Base-by-base conservation (phyloP, 345 rosid genomes). In the Salix udensis region DNA sequence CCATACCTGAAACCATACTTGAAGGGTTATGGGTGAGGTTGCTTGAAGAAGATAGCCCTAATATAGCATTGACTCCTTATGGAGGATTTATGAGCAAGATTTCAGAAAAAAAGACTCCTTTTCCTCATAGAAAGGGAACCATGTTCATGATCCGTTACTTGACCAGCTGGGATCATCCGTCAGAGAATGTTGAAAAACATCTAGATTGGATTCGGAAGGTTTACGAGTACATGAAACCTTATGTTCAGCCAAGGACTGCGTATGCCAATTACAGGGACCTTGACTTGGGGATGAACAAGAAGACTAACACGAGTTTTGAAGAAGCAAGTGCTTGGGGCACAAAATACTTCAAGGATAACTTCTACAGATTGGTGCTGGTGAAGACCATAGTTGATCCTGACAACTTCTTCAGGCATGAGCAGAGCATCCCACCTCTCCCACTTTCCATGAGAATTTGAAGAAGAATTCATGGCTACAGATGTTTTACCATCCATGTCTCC, bases 31-130 rank as follows among this genome's bases (percentile, higher is more conserved):
- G 88, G 82, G 58, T 74, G 68, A 86, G 85, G 60, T 6, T 91
- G 12, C 1, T 84, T 4, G 44, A 86, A 75, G 92, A 88, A 70
- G 91, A 91, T 1, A 16, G n/a, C 2, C 86, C 96, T 0, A n/a
- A 84, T 76, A 85, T 82, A 86, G 85, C 87, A 71, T 89, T 87
- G 90, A 89, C 76, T 12, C 96, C 96, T 2, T 90, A 84, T 26
- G 94, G 97, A 2, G 97, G 96, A 60, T 83, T 76, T 87, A 91
- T 87, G 93, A 80, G 80, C 26, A 79, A 77, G 46, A 88, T 91
- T 64, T 48, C 84, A 0, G 93, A 82, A 40, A 82, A 90, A 0
- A 77, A 72, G 10, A 88, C 80, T 7, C 91, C 94, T 0, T 92
- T 88, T 68, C 97, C 93, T 4, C 97, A 89, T 73, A 44, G 94